Percentiles rank a stretch among this genome's conserved stretches.
Evolutionary conservation across 2,329 filamentous ascomycete species (phyloP).

Genomic region (Coniochaeta sp.): DNA sequence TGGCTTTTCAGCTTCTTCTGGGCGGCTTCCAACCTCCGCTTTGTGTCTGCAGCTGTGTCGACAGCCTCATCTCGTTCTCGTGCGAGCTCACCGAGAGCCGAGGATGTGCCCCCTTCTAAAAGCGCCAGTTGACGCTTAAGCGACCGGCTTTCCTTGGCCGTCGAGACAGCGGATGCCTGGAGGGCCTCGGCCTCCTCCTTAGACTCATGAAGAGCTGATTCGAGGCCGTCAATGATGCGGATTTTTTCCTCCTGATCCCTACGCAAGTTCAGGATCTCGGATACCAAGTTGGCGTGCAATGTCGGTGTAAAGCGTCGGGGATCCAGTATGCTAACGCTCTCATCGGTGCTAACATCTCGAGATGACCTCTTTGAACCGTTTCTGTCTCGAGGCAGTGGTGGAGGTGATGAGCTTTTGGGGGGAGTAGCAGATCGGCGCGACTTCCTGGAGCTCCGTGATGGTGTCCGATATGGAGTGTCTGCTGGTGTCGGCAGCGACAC

Average conservation of each 20-base stretch:
- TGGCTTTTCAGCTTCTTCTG: conserved; percentile 73
- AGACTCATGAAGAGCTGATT: conserved; percentile 62
- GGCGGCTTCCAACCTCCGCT: conserved; percentile 65
- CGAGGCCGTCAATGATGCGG: conserved; percentile 77
- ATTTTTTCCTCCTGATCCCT: conserved; percentile 88
- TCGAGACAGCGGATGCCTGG: conserved; percentile 51
- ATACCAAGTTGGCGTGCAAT: conserved; percentile 86
- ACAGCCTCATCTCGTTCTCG: conserved; percentile 81
- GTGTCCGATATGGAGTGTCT: conserved; percentile 65
- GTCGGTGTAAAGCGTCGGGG: conserved; percentile 92
- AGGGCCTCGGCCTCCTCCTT: conserved; percentile 69
- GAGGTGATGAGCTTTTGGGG: conserved; percentile 53
- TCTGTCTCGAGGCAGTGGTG: conserved; percentile 35
- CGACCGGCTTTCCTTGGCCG: conserved; percentile 68
- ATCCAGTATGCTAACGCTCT: conserved; percentile 69
- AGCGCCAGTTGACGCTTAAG: conserved; percentile 80
- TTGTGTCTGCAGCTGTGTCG: conserved; percentile 63
- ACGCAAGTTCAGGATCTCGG: conserved; percentile 81
- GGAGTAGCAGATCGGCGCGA: conserved; percentile 53
- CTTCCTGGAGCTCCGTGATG: conserved; percentile 53
- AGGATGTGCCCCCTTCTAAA: conserved; percentile 80
- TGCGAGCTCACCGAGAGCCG: conserved; percentile 74
- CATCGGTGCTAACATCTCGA: conserved; percentile 55
- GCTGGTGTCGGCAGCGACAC: conserved; percentile 61
- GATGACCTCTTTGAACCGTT: conserved; percentile 40